Base-by-base conservation (phyloP, 2,329 filamentous ascomycete genomes). In the Verticillium longisporum region DNA sequence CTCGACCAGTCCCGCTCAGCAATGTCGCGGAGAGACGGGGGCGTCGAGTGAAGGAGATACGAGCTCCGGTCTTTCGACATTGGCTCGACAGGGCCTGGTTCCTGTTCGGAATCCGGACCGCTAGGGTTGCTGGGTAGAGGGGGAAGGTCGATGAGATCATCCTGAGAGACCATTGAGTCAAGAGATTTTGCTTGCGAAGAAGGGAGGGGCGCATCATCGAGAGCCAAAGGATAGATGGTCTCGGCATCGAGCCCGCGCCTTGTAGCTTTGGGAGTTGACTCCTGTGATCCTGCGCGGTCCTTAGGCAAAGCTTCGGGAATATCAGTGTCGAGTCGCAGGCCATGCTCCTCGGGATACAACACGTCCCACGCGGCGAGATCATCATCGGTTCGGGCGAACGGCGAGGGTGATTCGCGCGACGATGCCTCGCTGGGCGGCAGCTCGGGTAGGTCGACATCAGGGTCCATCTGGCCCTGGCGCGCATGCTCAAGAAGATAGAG, bases 401-500 rank as follows among this genome's bases (percentile, higher is more conserved):
- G 71, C 18, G 69, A 74, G 11, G 72, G 72, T 14, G 73, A 77
- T 53, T 70, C 69, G 32, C 69, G 70, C 15, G 73, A 68, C n/a
- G 73, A 68, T 13, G 73, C 66, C 55, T 77, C 75, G 61, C 75
- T 78, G 2, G 74, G 80, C 6, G 77, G 78, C 14, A 87, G 74
- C 33, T 79, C 80, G 6, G 85, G 83, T 1, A 86, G 72, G 3
- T 76, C 68, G 53, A 79, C 70, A 32, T 72, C 65, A 26, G 70
- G 67, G 33, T 73, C 70, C 3, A 68, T 66, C 6, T 73, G 68
- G 54, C 73, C 73, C 53, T 78, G 75, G 9, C 79, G 76, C 3
- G 77, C 78, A 65, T 77, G 86, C 72, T 96, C 90, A 6, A 96
- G 85, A 26, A 97, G 86, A 73, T 90, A 94, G 9, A 97, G 77